Percentiles rank a stretch among this genome's conserved stretches.
Conservation (phyloP, 108 stramenopile species). For the Nitzschia sp. region DNA sequence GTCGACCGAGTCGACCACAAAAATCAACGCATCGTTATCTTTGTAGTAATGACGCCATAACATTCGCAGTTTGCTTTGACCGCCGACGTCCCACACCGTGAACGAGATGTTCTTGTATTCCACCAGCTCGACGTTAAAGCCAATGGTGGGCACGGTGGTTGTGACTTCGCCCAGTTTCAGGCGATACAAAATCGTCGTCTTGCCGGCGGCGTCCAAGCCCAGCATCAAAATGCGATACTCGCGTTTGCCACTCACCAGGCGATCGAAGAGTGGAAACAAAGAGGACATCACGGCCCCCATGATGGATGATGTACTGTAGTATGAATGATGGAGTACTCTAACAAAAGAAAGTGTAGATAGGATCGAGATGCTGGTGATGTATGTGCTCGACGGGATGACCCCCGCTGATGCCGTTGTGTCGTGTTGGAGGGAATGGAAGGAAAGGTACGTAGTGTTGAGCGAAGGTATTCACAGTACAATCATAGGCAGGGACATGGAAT, state of each 20-base stretch:
- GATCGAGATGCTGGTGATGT: too few species aligned
- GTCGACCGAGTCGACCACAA: slow-evolving; percentile 98
- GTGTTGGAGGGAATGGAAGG: too few species aligned
- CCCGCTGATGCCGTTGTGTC: too few species aligned
- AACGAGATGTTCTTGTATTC: slow-evolving; percentile 96
- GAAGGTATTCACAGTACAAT: too few species aligned
- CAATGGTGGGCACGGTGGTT: slow-evolving; percentile 96
- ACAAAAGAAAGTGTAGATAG: too few species aligned
- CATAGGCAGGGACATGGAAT: too few species aligned
- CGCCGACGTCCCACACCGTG: slow-evolving; percentile 99
- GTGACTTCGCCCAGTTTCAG: slow-evolving; percentile 92
- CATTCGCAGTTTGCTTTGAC: slow-evolving; percentile 98
- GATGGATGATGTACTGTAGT: too few species aligned
- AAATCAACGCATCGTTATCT: slow-evolving; percentile 97
- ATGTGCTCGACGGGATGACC: too few species aligned
- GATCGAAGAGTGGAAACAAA: slow-evolving; percentile 14
- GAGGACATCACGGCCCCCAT: slow-evolving; percentile 11
- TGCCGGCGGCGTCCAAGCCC: slow-evolving; percentile 96
- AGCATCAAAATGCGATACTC: slow-evolving; percentile 98
- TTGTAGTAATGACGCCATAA: slow-evolving; percentile 99
- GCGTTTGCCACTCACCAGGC: slow-evolving; percentile 65
- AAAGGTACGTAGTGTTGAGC: too few species aligned
- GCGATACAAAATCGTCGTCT: slow-evolving; percentile 98
- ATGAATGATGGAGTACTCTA: too few species aligned
- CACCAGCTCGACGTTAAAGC: slow-evolving; percentile 92